Percentiles rank a stretch among this genome's conserved stretches.
These are phyloP conservation scores for Chlorophyllum brunneum DNA, from an alignment of 768 basidiomycete genomes.

Conservation along the genomic window DNA sequence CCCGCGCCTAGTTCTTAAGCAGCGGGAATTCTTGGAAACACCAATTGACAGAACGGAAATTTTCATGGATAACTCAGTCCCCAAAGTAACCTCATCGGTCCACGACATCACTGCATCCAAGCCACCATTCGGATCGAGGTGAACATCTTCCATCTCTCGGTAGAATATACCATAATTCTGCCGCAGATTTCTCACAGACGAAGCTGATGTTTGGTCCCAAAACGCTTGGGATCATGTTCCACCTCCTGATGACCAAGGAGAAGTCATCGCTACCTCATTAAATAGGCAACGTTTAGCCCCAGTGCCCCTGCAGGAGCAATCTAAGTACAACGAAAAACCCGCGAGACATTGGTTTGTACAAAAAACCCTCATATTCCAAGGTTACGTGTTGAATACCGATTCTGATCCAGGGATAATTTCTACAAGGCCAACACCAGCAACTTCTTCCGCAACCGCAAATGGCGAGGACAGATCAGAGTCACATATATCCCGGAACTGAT, in stretches of 20 bases:
- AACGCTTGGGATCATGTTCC: constrained; percentile 94
- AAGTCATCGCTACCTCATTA: constrained; percentile 67
- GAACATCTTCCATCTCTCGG: constrained; percentile 11
- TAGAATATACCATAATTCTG: neutral
- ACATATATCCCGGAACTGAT: constrained; percentile 9
- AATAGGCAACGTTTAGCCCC: constrained; percentile 67
- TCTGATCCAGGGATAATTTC: constrained; percentile 80
- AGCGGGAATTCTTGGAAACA: neutral
- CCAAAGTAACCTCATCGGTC: constrained; percentile 38
- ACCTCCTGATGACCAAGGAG: constrained; percentile 75
- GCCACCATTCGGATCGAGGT: constrained; percentile 75
- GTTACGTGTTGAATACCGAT: constrained; percentile 6
- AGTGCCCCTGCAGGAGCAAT: constrained; percentile 69
- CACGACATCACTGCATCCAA: constrained; percentile 50
- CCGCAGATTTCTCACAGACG: constrained; percentile 62
- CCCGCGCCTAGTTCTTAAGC: neutral
- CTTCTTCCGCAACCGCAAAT: constrained; percentile 94
- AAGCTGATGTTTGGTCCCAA: constrained; percentile 76
- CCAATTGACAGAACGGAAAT: neutral
- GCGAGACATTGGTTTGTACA: constrained; percentile 62
- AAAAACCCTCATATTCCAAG: neutral
- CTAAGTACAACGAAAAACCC: constrained; percentile 69
- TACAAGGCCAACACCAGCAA: constrained; percentile 83
- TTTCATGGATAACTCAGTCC: neutral
- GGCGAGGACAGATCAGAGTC: constrained; percentile 36